Evolutionary conservation across 1,284 basidiomycete species (phyloP).

Genomic region (Leccinum subrobustum): DNA sequence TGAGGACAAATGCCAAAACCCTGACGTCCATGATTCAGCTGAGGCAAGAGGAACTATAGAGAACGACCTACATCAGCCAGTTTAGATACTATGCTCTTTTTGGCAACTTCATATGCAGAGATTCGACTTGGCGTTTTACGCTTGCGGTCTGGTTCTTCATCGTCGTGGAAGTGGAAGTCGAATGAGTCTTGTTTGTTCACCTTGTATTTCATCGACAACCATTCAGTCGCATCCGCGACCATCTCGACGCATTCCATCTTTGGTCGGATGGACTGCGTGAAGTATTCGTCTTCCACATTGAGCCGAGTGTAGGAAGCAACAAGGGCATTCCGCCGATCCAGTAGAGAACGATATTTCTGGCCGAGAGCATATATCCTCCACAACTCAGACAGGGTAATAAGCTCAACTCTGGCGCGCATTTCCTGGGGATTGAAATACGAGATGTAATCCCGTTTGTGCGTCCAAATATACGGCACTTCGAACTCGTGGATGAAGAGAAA

Average conservation of each 20-base stretch:
- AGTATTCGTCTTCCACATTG: constrained; percentile 68
- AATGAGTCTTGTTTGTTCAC: constrained; percentile 65
- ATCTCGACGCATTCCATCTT: constrained; percentile 81
- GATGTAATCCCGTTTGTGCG: constrained; percentile 90
- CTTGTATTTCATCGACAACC: constrained; percentile 86
- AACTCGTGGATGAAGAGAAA: constrained; percentile 87
- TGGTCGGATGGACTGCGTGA: constrained; percentile 61
- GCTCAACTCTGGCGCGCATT: constrained; percentile 54
- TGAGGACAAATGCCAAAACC: constrained; percentile 79
- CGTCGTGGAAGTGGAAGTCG: constrained; percentile 69
- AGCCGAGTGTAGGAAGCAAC: constrained; percentile 64
- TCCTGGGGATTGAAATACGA: constrained; percentile 70
- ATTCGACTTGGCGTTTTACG: constrained; percentile 85
- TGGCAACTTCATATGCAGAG: constrained; percentile 83
- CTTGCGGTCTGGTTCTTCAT: constrained; percentile 62
- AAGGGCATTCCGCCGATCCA: constrained; percentile 70
- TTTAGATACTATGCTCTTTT: constrained; percentile 74
- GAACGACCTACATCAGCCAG: constrained; percentile 64
- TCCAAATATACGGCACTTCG: constrained; percentile 95
- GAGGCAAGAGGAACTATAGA: constrained; percentile 5
- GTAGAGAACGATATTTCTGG: constrained; percentile 82
- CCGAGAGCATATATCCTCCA: constrained; percentile 89
- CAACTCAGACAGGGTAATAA: constrained; percentile 77
- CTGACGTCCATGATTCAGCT: constrained; percentile 37
- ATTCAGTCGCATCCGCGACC: constrained; percentile 90